Base-by-base conservation (phyloP, 2,329 filamentous ascomycete genomes). In the Verticillium longisporum region DNA sequence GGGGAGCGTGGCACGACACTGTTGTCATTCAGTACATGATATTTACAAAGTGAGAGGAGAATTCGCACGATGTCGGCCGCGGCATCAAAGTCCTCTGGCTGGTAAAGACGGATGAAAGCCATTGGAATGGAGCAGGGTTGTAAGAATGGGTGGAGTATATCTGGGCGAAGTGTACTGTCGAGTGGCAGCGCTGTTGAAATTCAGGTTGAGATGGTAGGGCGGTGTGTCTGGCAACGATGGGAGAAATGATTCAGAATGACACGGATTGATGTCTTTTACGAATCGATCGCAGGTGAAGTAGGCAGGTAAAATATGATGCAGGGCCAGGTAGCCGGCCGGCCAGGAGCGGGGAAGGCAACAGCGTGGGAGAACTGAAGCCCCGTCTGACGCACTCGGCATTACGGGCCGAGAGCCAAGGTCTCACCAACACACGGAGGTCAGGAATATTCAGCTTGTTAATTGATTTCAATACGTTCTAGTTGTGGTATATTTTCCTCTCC, bases 1-100 rank as follows among this genome's bases (percentile, higher is more conserved):
- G 3, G 78, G 78, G 18, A 82, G 75, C 36, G 80, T 82, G 33
- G 71, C 75, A 59, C 78, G 77, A 68, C 80, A 82, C 80, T 81
- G 64, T n/a, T 31, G 9, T 15, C 6, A 1, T 9, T 50, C 3
- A 37, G 33, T 34, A 62, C n/a, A 9, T 55, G 10, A 61, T 7
- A 33, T 11, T 11, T 4, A n/a, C 21, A 26, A 15, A 50, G n/a
- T 11, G 45, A 18, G 10, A 31, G 18, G 6, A 34, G 7, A 55
- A 4, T 1, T 67, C 72, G 70, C 66, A 78, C 78, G 62, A 80
- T 80, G 55, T 75, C 68, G 5, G 74, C 75, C 57, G 72, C 75
- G 56, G 69, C 73, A 7, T 77, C 75, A 65, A 75, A 76, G 66
- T 79, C 77, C 6, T 69, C 67, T 6, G 71, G 61, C 61, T 71